These are phyloP conservation scores for Beta corolliflora DNA, from an alignment of 179 eudicot species.

Conservation along the genomic window DNA sequence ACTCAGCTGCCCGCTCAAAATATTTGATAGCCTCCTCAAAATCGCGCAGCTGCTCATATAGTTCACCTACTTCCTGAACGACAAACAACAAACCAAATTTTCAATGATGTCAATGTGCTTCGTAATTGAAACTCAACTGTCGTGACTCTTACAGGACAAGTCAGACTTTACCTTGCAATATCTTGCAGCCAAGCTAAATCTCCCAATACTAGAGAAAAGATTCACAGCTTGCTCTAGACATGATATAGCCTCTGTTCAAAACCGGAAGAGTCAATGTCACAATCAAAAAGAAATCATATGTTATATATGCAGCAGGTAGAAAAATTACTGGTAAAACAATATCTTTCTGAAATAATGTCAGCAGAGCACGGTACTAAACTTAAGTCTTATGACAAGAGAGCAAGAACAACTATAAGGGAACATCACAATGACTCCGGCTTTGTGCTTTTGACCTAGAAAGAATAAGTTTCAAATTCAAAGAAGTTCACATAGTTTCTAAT, in stretches of 20 bases:
- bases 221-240: conserved; percentile 45
- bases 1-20: conserved; percentile 43
- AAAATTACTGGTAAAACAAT: not conserved
- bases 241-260: conserved; percentile 45
- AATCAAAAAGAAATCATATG: not conserved
- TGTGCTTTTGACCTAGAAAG: no score
- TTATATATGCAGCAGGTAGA: not conserved
- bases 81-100: not conserved
- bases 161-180: conserved; percentile 44
- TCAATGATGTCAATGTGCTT: not conserved
- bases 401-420: not conserved
- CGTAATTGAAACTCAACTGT: not conserved
- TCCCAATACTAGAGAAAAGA: conserved; percentile 36
- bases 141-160: not conserved
- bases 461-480: no score
- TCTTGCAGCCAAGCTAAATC: conserved; percentile 43
- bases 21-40: conserved; percentile 45
- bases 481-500: no score
- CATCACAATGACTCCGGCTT: not conserved
- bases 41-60: conserved; percentile 44
- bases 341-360: not conserved
- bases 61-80: conserved; percentile 50
- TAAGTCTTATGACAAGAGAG: not conserved
- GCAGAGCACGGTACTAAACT: not conserved
- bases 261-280: conserved; percentile 6